Base-by-base conservation (phyloP, 768 basidiomycete species). In the Boletus subcaerulescens region DNA sequence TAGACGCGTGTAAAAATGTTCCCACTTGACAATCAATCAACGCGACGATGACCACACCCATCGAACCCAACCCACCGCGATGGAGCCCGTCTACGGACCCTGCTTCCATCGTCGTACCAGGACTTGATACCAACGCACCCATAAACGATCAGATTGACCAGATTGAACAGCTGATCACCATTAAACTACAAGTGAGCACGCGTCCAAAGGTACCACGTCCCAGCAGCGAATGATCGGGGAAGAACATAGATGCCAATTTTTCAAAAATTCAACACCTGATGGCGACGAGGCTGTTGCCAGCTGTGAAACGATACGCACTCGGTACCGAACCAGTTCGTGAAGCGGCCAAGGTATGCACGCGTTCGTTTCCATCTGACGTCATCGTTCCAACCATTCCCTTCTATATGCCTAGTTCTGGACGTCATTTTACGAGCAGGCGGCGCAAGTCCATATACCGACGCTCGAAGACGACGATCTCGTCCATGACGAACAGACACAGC, bases 161-260 rank as follows among this genome's bases (percentile, higher is more conserved):
- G 71, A 92, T 97, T 54, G 95, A 98, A 71, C 95, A 97, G 67
- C 79, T 95, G 64, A 95, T 96, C 57, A 94, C 95, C 10, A 80
- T 94, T 49, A 88, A 93, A 60, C 77, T 98, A 12, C 94, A 95
- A 81, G 92, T 88, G 52, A 60, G 68, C 24, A 15, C 36, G 6
- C 36, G n/a, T 44, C 45, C 14, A 36, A 17, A 14, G 31, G 9
- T 20, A 24, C n/a, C 39, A 11, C 31, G 36, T 57, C 52, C 52
- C 52, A 46, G 50, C 45, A 38, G 40, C 52, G 50, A 51, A 60
- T 59, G 60, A 59, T 60, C 41, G 40, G 20, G 47, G 32, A 65
- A 92, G 90, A 87, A 93, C 68, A 87, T 95, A 62, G 96, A 98
- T 67, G 91, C 91, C 52, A 93, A 93, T 67, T 94, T 98, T 67